Evolutionary conservation across 192 early-diverging fungal species (phyloP), one percentile per base, ranked within the genome.

Genomic region (Dimargaris cristalligena): DNA sequence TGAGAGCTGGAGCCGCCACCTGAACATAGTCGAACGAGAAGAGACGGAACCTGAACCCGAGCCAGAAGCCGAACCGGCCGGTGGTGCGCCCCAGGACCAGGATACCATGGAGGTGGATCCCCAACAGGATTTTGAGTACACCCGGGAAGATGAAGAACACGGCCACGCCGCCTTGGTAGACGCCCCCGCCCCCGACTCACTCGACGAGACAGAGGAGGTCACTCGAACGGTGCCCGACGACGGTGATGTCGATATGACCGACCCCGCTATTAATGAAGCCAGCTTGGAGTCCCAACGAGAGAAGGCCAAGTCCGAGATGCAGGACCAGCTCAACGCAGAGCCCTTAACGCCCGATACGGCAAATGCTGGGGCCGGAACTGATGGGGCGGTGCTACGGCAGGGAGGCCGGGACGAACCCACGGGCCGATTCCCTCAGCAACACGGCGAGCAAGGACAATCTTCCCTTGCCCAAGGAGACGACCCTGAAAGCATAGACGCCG

Each of bases 1-100:
- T 52, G 86, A 94, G 68, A 87, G 88, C 65, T 99, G 93, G 93
- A 85, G 83, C 68, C 81, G 87, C 29, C 78, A 91, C 22, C 70
- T 99, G 26, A 75, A 88, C 52, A 73, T 84, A 63, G 65, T 91
- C 29, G 71, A 79, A 55, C 88, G 72, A 84, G 0, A 68, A 82
- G 20, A 62, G 77, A 55, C 67, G 49, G 66, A 75, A 28, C 51
- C 69, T 31, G 71, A 67, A 4, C 60, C 63, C 14, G 34, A 67
- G 41, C 63, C 72, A 35, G 63, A 79, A 41, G 63, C 74, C n/a
- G 71, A 80, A 52, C 62, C 81, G 35, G n/a, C n/a, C n/a, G n/a
- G n/a, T n/a, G n/a, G n/a, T n/a, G n/a, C n/a, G n/a, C n/a, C n/a
- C n/a, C n/a, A n/a, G n/a, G n/a, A n/a, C n/a, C n/a, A n/a, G n/a